Conservation (phyloP, 148 eudicot genomes). For the Chenopodium quinoa region DNA sequence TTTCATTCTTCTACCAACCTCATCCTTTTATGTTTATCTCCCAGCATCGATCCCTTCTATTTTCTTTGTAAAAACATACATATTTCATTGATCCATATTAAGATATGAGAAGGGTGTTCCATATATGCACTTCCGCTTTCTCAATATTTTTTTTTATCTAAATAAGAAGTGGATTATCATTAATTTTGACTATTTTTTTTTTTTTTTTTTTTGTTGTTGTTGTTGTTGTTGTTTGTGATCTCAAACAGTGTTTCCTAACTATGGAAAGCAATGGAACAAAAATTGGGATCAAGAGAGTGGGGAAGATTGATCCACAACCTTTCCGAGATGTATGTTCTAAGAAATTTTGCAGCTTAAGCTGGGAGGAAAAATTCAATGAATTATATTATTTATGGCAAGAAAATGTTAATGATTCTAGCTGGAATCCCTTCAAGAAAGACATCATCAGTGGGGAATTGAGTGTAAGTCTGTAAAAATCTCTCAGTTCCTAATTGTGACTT, state of each 20-base stretch:
- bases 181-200: background rate
- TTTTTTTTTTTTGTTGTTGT: background rate
- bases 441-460: constrained; percentile 3
- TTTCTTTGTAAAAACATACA: background rate
- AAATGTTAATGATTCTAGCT: constrained; percentile 18
- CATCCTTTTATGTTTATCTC: background rate
- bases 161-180: background rate
- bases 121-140: too few relatives aligned
- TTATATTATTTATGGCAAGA: constrained; percentile 22
- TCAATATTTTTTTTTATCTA: too few relatives aligned
- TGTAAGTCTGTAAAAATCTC: constrained; percentile 13
- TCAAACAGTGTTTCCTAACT: constrained; percentile 9
- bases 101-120: too few relatives aligned
- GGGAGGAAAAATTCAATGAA: constrained; percentile 12
- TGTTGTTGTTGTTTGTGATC: background rate
- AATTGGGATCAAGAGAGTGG: constrained; percentile 22
- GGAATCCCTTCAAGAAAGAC: constrained; percentile 23
- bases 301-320: constrained; percentile 26
- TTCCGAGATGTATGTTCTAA: constrained; percentile 21
- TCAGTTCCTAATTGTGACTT: background rate
- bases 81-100: too few relatives aligned
- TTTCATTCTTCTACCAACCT: background rate
- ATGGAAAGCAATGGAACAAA: constrained; percentile 11
- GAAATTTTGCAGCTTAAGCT: constrained; percentile 5
- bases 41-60: background rate